These are phyloP conservation scores for Aureobasidium sp. DNA, from an alignment of 2,329 filamentous ascomycete genomes.

Conservation along the genomic window DNA sequence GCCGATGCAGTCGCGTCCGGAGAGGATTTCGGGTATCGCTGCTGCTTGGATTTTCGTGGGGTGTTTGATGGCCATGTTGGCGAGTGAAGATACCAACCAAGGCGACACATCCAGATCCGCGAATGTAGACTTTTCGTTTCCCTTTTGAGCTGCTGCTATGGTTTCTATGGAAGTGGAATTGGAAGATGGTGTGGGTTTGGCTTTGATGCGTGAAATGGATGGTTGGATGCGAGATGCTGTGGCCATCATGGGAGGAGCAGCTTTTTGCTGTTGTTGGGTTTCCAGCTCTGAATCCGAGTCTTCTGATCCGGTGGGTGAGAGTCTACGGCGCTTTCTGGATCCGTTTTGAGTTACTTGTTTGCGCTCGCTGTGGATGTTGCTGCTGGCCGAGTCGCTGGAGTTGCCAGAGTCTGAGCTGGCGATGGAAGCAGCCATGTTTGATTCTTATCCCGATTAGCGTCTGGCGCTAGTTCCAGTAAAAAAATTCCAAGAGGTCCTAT, in stretches of 20 bases:
- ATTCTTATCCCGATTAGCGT: not conserved
- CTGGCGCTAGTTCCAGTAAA: not conserved
- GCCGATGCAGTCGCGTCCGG: conserved; percentile 89
- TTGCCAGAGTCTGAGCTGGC: conserved; percentile 9
- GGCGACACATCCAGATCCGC: conserved; percentile 26
- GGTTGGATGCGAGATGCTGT: conserved; percentile 12
- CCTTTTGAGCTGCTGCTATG: conserved; percentile 25
- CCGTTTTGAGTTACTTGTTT: conserved; percentile 12
- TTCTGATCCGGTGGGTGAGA: conserved; percentile 17
- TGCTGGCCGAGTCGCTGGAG: not conserved
- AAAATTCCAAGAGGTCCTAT: no score
- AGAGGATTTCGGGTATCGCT: conserved; percentile 87
- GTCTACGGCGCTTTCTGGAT: conserved; percentile 22
- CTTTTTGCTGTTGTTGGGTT: not conserved
- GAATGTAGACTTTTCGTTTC: conserved; percentile 26
- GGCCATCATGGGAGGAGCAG: not conserved
- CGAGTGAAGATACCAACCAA: conserved; percentile 80
- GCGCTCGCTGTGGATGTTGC: not conserved
- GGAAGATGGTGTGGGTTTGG: conserved; percentile 15
- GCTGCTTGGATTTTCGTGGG: conserved; percentile 90
- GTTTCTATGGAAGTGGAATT: not conserved
- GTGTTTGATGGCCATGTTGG: conserved; percentile 70
- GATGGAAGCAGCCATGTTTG: not conserved
- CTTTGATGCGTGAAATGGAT: conserved; percentile 22
- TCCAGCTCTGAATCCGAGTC: conserved; percentile 10